Evolutionary conservation across 2,329 filamentous ascomycete genomes (phyloP).

Genomic region (Fusarium ramigenum): DNA sequence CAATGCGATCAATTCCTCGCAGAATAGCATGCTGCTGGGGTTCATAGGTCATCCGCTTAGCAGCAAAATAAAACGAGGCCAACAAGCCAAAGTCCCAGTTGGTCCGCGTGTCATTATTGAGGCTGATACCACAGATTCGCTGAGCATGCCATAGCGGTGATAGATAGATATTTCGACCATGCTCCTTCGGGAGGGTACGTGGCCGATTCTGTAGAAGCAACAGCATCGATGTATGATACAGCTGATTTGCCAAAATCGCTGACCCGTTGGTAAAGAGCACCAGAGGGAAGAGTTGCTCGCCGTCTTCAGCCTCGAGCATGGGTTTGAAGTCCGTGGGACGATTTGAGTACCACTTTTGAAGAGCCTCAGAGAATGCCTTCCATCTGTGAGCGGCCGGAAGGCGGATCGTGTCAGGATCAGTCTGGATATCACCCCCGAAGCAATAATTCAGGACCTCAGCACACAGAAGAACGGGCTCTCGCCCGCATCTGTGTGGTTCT

Average conservation of each 20-base stretch:
- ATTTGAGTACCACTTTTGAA: constrained; percentile 47
- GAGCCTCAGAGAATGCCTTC: constrained; percentile 45
- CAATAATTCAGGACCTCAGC: constrained; percentile 49
- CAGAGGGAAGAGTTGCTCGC: constrained; percentile 46
- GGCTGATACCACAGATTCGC: constrained; percentile 58
- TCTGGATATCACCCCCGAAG: constrained; percentile 24
- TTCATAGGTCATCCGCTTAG: constrained; percentile 58
- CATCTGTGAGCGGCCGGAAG: constrained; percentile 42
- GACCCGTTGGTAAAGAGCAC: constrained; percentile 52
- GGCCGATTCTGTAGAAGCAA: constrained; percentile 62
- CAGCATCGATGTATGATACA: constrained; percentile 66
- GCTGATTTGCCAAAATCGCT: constrained; percentile 61
- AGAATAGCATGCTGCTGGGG: constrained; percentile 57
- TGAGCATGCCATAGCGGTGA: constrained; percentile 60
- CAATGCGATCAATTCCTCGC: constrained; percentile 50
- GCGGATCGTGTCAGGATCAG: constrained; percentile 13
- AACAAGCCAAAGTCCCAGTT: constrained; percentile 61
- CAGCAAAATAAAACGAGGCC: constrained; percentile 56
- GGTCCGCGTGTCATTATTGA: constrained; percentile 56
- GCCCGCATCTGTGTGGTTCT: constrained; percentile 35
- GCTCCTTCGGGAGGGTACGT: constrained; percentile 49
- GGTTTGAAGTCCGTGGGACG: constrained; percentile 47
- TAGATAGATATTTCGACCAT: constrained; percentile 45
- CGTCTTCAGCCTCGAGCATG: constrained; percentile 47
- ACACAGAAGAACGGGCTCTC: constrained; percentile 46